A percentile compares a stretch with the other conserved stretches of the same genome.
Evolutionary conservation across 306 rosid genomes (phyloP).

Genomic region (Oxytropis ochrocephala): DNA sequence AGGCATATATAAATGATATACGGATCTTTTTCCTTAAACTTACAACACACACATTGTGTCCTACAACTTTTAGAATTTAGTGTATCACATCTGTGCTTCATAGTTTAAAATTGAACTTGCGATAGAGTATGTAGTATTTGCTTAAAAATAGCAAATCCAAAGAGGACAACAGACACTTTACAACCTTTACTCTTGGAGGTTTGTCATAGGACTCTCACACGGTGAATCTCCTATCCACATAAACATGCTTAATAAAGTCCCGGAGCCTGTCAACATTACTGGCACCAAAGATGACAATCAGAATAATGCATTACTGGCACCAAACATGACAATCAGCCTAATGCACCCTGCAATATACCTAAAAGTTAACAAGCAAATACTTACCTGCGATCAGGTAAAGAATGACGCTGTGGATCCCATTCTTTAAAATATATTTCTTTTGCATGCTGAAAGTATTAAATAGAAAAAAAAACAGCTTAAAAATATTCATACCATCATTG

Average conservation of each 20-base stretch:
- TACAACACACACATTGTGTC: background rate
- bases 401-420: constrained; percentile 70
- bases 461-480: background rate
- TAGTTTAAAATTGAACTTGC: constrained; percentile 3
- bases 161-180: constrained; percentile 23
- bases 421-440: constrained; percentile 76
- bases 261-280: constrained; percentile 82
- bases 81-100: background rate
- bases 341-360: constrained; percentile 2
- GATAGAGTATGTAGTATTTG: constrained; percentile 1
- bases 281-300: constrained; percentile 44
- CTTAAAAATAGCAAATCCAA: background rate
- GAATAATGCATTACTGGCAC: constrained; percentile 51
- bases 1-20: background rate
- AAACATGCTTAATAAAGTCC: constrained; percentile 79
- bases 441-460: constrained; percentile 51
- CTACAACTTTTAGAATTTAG: background rate
- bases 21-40: background rate
- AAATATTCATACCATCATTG: constrained; percentile 8
- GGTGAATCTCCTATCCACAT: constrained; percentile 70
- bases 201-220: constrained; percentile 65
- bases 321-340: constrained; percentile 41
- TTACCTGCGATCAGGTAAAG: constrained; percentile 82
- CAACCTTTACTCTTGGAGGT: constrained; percentile 60
- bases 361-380: constrained; percentile 4